phyloP scores from a whole-genome alignment of 495 filamentous ascomycete genomes.

The Neurospora discreta region DNA sequence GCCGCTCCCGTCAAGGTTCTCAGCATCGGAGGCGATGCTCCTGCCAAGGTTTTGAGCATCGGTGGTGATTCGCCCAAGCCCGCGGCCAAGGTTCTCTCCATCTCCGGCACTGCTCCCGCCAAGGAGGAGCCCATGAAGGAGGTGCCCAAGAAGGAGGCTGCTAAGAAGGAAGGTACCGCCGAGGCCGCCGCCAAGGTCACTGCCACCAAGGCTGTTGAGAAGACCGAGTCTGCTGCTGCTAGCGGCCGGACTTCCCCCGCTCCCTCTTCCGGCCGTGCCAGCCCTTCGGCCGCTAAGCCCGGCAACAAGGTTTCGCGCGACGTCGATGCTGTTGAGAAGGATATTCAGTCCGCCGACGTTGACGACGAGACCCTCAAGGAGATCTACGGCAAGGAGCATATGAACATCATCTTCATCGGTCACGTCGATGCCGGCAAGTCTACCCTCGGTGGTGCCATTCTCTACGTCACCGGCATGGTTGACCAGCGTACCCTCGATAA shows the following conservation, averaged over 20 bases:
- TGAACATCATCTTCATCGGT: slow-evolving; percentile 97
- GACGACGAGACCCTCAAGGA: slow-evolving; percentile 86
- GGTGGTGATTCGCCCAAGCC: slow-evolving; percentile 31
- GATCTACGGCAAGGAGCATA: slow-evolving; percentile 96
- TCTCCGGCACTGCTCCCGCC: slow-evolving; percentile 38
- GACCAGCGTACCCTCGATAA: slow-evolving; percentile 98
- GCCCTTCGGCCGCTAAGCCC: slow-evolving; percentile 46
- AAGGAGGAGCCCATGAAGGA: slow-evolving; percentile 21
- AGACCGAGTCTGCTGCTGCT: slow-evolving; percentile 65
- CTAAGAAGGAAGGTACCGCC: slow-evolving; percentile 31
- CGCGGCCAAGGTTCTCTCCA: slow-evolving; percentile 60
- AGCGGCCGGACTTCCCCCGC: slow-evolving; percentile 66
- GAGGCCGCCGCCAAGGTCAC: slow-evolving; percentile 48
- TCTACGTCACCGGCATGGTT: slow-evolving; percentile 94
- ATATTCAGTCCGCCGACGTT: slow-evolving; percentile 70
- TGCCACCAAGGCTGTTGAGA: slow-evolving; percentile 65
- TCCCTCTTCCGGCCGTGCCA: slow-evolving; percentile 67
- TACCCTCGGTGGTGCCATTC: slow-evolving; percentile 82
- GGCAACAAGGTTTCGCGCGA: slow-evolving; percentile 50
- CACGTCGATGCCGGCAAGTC: slow-evolving; percentile 98
- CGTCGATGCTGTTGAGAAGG: slow-evolving; percentile 73
- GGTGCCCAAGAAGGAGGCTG: slow-evolving; percentile 26
- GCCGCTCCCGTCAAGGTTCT: slow-evolving; percentile 36
- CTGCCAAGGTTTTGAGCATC: slow-evolving; percentile 38
- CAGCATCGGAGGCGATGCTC: slow-evolving; percentile 42